Evolutionary conservation across 2,329 filamentous ascomycete species (phyloP).

Genomic region (Capronia coronata): DNA sequence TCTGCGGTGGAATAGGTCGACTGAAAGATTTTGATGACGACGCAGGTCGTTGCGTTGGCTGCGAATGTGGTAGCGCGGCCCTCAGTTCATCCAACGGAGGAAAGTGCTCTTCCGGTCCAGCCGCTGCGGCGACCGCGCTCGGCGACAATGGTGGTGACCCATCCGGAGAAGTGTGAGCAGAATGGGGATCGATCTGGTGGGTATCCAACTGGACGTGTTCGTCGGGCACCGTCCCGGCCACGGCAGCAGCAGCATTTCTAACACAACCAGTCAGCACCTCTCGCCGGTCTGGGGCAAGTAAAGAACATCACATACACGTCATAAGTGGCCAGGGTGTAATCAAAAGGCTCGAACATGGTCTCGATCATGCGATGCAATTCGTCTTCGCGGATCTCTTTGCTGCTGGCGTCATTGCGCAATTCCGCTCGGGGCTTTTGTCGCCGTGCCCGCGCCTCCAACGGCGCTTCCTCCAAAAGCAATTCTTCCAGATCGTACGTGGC

Average conservation of each 20-base stretch:
- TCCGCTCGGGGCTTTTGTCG: slow-evolving; percentile 90
- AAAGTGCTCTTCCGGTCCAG: slow-evolving; percentile 14
- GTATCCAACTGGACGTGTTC: slow-evolving; percentile 19
- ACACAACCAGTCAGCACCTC: slow-evolving; percentile 33
- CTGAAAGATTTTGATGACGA: slow-evolving; percentile 35
- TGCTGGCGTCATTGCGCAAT: slow-evolving; percentile 87
- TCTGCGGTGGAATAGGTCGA: slow-evolving; percentile 34
- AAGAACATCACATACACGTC: slow-evolving; percentile 52
- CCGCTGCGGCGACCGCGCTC: slow-evolving; percentile 9
- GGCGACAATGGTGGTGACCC: slow-evolving; percentile 28
- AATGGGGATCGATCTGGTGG: slow-evolving; percentile 19
- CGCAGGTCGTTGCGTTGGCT: slow-evolving; percentile 9
- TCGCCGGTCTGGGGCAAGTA: slow-evolving; percentile 28
- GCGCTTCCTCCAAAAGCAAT: slow-evolving; percentile 85
- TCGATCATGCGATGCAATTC: slow-evolving; percentile 93
- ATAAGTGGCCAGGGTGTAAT: slow-evolving; percentile 80
- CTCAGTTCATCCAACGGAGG: slow-evolving; percentile 15
- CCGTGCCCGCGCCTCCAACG: slow-evolving; percentile 82
- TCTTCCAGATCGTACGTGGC: slow-evolving; percentile 97
- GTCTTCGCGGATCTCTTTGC: slow-evolving; percentile 89
- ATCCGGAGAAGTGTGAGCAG: slow-evolving; percentile 23
- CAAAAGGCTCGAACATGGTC: slow-evolving; percentile 86
- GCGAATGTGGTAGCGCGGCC: slow-evolving; percentile 18
- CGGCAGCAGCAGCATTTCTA: slow-evolving; percentile 30
- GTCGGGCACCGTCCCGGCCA: slow-evolving; percentile 22